Conservation (phyloP, 2,329 filamentous ascomycete genomes). For the Trichoderma sp. region DNA sequence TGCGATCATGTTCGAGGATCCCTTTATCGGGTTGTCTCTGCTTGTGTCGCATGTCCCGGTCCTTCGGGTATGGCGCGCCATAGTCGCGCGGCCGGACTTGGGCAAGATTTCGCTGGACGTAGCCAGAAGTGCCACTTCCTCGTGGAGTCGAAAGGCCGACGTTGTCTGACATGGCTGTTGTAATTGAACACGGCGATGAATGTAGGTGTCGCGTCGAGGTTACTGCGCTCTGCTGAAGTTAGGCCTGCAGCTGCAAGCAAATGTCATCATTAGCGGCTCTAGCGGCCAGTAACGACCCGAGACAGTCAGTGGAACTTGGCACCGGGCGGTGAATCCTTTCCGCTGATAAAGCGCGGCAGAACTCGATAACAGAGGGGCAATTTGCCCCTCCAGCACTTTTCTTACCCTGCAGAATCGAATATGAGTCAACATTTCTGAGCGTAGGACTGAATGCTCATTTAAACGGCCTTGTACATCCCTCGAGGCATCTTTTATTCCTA, state of each 20-base stretch:
- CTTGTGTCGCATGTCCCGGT: slow-evolving; percentile 70
- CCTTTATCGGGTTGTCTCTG: slow-evolving; percentile 86
- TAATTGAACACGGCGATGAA: neutral
- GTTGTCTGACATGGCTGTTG: slow-evolving; percentile 79
- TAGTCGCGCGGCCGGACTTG: slow-evolving; percentile 83
- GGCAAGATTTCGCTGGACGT: slow-evolving; percentile 94
- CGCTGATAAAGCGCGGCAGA: slow-evolving; percentile 31
- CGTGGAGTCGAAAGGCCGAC: slow-evolving; percentile 93
- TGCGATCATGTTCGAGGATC: slow-evolving; percentile 91
- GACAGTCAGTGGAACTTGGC: neutral
- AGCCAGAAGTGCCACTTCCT: slow-evolving; percentile 94
- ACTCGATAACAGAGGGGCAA: slow-evolving; percentile 32
- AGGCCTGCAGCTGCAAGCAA: neutral
- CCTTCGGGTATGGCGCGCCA: slow-evolving; percentile 73
- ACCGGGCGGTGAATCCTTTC: neutral
- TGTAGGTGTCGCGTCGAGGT: neutral
- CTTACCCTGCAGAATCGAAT: slow-evolving; percentile 11
- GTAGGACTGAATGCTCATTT: neutral
- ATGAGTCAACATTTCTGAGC: slow-evolving; percentile 14
- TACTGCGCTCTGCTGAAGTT: neutral
- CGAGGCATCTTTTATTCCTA: neutral
- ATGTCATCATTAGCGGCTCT: slow-evolving; percentile 9
- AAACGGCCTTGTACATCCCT: neutral
- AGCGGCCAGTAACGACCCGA: neutral
- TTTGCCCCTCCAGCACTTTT: neutral